Evolutionary conservation across 1,284 basidiomycete species (phyloP).

Genomic region (Ceratobasidium sp.): DNA sequence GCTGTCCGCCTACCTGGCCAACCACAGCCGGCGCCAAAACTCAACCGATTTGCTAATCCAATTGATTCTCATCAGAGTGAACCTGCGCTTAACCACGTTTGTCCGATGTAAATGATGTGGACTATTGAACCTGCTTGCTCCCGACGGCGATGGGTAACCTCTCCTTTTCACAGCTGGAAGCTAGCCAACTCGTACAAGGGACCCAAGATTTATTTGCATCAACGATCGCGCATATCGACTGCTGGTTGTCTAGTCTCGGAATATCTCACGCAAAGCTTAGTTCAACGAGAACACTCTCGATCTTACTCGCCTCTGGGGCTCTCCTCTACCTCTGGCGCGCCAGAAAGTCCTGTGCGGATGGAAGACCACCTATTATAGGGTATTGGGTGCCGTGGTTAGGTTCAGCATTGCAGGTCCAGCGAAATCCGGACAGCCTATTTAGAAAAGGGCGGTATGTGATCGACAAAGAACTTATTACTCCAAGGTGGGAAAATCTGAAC

Average conservation of each 20-base stretch:
- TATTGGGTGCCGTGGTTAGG: constrained; percentile 47
- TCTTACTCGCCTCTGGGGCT: constrained; percentile 30
- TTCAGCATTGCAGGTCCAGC: constrained; percentile 43
- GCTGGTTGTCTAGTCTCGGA: constrained; percentile 5
- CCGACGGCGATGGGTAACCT: constrained; percentile 6
- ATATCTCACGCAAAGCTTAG: not conserved
- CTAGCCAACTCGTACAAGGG: not conserved
- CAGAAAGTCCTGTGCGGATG: not conserved
- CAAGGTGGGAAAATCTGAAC: too few relatives aligned
- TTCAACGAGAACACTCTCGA: not conserved
- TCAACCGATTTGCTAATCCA: not conserved
- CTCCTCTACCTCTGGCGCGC: constrained; percentile 25
- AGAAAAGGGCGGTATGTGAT: constrained; percentile 30
- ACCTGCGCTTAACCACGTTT: not conserved
- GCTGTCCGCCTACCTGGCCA: too few relatives aligned
- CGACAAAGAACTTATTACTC: not conserved
- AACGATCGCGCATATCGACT: not conserved
- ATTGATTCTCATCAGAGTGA: constrained; percentile 7
- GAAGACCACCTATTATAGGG: constrained; percentile 40
- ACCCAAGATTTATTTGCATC: constrained; percentile 11
- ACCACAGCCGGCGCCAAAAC: not conserved
- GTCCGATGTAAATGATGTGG: not conserved
- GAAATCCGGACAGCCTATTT: constrained; percentile 44
- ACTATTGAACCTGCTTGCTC: not conserved
- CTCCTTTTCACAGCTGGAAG: not conserved